Evolutionary conservation across 306 rosid genomes (phyloP).

Genomic region (Prunus persica): Prunus_persica_NCBIv2 NC_034009.1:23619001-23619500

Average conservation of each 20-base stretch:
- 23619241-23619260: neutral
- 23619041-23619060: slow-evolving; percentile 81
- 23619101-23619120: slow-evolving; percentile 1
- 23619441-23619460: slow-evolving; percentile 8
- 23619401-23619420: neutral
- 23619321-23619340: neutral
- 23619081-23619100: slow-evolving; percentile 17
- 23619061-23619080: slow-evolving; percentile 18
- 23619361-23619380: neutral
- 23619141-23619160: neutral
- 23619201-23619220: too few relatives aligned
- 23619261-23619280: neutral
- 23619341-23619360: neutral
- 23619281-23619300: neutral
- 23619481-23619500: neutral
- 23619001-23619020: slow-evolving; percentile 91
- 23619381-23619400: neutral
- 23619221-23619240: neutral
- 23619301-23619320: neutral
- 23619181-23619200: too few relatives aligned
- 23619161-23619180: too few relatives aligned
- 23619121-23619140: neutral
- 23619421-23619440: neutral
- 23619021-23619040: slow-evolving; percentile 69
- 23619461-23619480: slow-evolving; percentile 6